These are phyloP conservation scores for Coemansia sp. DNA, from an alignment of 192 early-diverging fungal genomes.

Conservation along the genomic window DNA sequence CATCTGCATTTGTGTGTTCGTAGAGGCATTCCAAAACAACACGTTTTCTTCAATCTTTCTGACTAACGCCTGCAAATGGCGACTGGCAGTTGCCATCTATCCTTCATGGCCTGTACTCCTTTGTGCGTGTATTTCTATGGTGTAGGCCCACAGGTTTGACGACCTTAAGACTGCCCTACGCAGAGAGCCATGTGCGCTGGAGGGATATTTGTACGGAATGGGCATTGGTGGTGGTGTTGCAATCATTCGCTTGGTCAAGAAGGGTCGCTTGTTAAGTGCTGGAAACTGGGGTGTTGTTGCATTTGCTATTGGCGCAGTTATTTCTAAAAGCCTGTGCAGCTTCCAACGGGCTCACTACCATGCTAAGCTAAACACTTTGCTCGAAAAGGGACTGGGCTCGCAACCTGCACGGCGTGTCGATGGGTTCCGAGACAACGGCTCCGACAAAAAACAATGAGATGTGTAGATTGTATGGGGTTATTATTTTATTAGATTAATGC, in stretches of 20 bases:
- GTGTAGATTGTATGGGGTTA: not conserved
- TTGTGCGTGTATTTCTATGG: not conserved
- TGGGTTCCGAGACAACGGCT: slow-evolving; percentile 19
- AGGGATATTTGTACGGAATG: slow-evolving; percentile 49
- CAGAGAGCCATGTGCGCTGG: slow-evolving; percentile 45
- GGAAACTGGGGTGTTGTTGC: slow-evolving; percentile 45
- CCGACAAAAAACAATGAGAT: not conserved
- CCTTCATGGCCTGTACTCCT: not conserved
- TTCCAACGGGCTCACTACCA: slow-evolving; percentile 41
- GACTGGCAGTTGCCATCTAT: not conserved
- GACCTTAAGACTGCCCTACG: slow-evolving; percentile 23
- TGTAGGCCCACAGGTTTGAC: slow-evolving; percentile 44
- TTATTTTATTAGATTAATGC: too few relatives aligned
- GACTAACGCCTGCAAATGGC: too few relatives aligned
- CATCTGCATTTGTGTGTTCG: not conserved
- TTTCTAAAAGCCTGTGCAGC: slow-evolving; percentile 41
- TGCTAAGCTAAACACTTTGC: slow-evolving; percentile 34
- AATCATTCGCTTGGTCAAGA: slow-evolving; percentile 37
- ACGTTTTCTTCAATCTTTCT: too few relatives aligned
- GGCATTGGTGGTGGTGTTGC: slow-evolving; percentile 28
- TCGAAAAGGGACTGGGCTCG: slow-evolving; percentile 21
- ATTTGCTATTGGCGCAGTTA: slow-evolving; percentile 30
- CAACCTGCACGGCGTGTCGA: slow-evolving; percentile 8
- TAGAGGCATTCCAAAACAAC: not conserved
- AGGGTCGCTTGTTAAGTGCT: slow-evolving; percentile 29